Evolutionary conservation across 73 alveolate species (phyloP), one percentile per base, ranked within the genome.

Genomic region (Symbiodinium pilosum): DNA sequence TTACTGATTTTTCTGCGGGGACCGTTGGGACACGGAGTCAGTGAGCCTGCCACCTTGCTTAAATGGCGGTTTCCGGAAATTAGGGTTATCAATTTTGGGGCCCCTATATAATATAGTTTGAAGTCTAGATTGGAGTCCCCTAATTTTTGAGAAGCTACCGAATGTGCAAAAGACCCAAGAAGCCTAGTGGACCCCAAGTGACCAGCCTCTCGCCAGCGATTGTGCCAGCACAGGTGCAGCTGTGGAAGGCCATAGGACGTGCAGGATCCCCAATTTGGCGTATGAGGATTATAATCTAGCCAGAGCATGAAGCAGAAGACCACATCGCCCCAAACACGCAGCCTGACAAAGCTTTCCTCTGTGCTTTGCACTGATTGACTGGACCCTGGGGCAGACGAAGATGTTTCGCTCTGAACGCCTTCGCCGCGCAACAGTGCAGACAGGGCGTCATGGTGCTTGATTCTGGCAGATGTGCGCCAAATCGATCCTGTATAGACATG

Each of bases 201-300:
- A 16, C 73, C 20, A 11, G 40, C 96, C 96, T 89, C 96, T 20
- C 96, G 87, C 96, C 96, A 89, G 96, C 96, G 96, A 47, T 89
- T 89, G 96, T 89, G 96, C 96, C 96, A 89, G 54, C 96, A 89
- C 21, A 89, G 47, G 42, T 89, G 96, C 96, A 89, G 75, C 32
- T 68, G 96, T 0, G 96, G 96, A 44, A 89, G 24, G 77, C 96
- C 96, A 28, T 89, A 89, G 52, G 96, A 89, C 41, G 38, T 21
- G 77, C 96, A 21, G 51, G 87, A 68, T 4, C 96, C 96, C 96
- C 96, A 89, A 44, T 89, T 89, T 40, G 96, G 96, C 36, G 96
- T 89, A 75, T 89, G 96, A 51, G 96, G 96, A 14, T 89, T 89
- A 75, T 56, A 89, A 52, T 89, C 96, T 51, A 89, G 75, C 96